Evolutionary conservation across 2,329 filamentous ascomycete species (phyloP).

Genomic region (Epichloe aotearoae): DNA sequence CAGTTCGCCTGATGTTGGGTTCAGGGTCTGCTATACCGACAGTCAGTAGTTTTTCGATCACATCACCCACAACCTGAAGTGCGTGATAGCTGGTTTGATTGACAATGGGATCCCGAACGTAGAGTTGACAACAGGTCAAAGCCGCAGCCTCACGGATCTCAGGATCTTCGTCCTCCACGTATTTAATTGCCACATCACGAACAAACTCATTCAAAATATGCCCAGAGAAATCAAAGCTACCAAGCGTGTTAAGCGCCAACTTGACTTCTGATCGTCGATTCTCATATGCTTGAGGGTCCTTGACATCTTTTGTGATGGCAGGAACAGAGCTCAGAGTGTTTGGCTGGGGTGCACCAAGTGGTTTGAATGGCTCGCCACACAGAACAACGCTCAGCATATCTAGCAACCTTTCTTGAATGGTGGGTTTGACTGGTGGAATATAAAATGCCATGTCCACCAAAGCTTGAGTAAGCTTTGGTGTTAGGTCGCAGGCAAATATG

Average conservation of each 20-base stretch:
- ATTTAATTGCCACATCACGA: conserved; percentile 93
- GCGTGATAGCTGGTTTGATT: conserved; percentile 96
- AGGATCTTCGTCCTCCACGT: conserved; percentile 89
- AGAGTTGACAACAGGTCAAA: conserved; percentile 93
- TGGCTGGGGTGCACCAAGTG: conserved; percentile 73
- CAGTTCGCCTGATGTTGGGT: conserved; percentile 74
- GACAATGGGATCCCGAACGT: conserved; percentile 92
- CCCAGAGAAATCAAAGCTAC: conserved; percentile 91
- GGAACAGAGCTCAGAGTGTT: conserved; percentile 72
- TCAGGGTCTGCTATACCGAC: conserved; percentile 90
- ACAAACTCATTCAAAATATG: conserved; percentile 98
- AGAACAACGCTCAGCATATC: conserved; percentile 92
- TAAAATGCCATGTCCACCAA: conserved; percentile 98
- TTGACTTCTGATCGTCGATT: conserved; percentile 77
- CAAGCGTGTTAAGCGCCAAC: conserved; percentile 82
- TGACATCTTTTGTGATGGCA: conserved; percentile 74
- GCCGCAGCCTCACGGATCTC: conserved; percentile 90
- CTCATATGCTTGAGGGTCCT: conserved; percentile 71
- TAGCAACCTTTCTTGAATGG: conserved; percentile 83
- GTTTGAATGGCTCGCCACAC: conserved; percentile 83
- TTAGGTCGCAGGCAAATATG: conserved; percentile 92
- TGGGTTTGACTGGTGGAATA: conserved; percentile 84
- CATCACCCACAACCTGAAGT: conserved; percentile 91
- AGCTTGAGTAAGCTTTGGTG: conserved; percentile 85
- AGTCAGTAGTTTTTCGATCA: conserved; percentile 91